Base-by-base conservation (phyloP, 164 flowering plant species). In the Houttuynia cordata region DNA sequence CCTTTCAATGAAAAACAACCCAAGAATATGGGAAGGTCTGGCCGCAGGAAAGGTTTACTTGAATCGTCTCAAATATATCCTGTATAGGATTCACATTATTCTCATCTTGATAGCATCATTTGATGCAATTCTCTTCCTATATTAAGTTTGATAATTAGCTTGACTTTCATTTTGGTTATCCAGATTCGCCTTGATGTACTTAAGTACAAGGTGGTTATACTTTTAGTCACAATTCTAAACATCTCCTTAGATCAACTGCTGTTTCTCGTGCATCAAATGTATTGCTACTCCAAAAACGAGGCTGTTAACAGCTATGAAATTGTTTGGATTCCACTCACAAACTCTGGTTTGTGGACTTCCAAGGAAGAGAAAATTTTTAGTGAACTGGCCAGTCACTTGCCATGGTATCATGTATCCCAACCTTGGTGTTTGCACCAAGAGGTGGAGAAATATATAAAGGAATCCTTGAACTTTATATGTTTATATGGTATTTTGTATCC, bases 401-500 rank as follows among this genome's bases (percentile, higher is more conserved):
- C 97, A 14, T 86, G 86, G 84, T 77, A 69, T 68, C 78, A 86
- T 0, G 52, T 83, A 45, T 65, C 80, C 60, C 67, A 66, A 30
- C 97, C 93, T 40, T 76, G 84, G 85, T 61, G 52, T 40, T 84
- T 80, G 8, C 66, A 66, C 70, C 53, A 76, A 3, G 70, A 67
- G 4, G 75, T 76, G n/a, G 69, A 79, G 24, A 77, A 74, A 25
- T 80, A 69, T 24, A 74, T 85, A 34, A 77, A 68, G 68, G 67
- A 80, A 59, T 73, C 14, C 47, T 86, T 85, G 89, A 57, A 66
- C 42, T 86, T 68, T 62, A 55, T 81, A 74, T 3, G 74, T 82
- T 52, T 82, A 91, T 6, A 74, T 88, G 82, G 87, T 82, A 55
- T 88, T 80, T n/a, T n/a, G n/a, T n/a, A n/a, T n/a, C n/a, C n/a